Evolutionary conservation across 495 filamentous ascomycete genomes (phyloP).

Genomic region (Talaromyces stipitatus): DNA sequence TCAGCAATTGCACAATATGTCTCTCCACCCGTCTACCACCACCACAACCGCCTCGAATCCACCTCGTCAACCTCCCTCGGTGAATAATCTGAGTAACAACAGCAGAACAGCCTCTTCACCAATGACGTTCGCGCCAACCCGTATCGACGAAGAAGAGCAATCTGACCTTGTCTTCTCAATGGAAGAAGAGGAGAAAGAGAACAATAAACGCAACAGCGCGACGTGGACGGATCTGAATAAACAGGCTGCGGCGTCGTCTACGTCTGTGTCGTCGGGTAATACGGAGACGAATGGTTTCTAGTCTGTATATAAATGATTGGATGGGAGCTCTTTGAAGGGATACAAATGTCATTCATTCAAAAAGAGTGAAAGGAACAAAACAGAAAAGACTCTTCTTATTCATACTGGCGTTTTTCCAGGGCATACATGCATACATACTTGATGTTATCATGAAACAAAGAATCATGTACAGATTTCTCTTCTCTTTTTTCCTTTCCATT

Average conservation of each 20-base stretch:
- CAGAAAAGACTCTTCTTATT: neutral
- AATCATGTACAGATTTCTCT: neutral
- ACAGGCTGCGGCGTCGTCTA: neutral
- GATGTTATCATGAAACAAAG: neutral
- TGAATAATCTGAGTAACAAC: conserved; percentile 14
- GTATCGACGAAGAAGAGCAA: conserved; percentile 64
- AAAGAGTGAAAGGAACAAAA: neutral
- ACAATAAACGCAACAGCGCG: conserved; percentile 35
- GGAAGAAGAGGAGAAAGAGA: conserved; percentile 62
- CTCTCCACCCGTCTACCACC: conserved; percentile 29
- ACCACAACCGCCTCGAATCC: conserved; percentile 24
- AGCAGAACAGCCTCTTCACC: conserved; percentile 40
- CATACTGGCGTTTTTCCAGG: neutral
- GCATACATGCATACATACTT: too few relatives aligned
- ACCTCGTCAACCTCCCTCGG: conserved; percentile 20
- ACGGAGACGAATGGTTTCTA: neutral
- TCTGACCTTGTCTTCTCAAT: conserved; percentile 71
- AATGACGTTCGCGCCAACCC: conserved; percentile 33
- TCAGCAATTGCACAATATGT: conserved; percentile 52
- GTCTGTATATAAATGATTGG: neutral
- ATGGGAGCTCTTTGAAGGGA: neutral
- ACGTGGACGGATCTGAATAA: conserved; percentile 17
- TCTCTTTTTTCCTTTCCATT: neutral
- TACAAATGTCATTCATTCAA: neutral
- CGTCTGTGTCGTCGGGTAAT: neutral